These are phyloP conservation scores for Azolla pinnata DNA, from an alignment of 75 land plant genomes.

Conservation along the genomic window DNA sequence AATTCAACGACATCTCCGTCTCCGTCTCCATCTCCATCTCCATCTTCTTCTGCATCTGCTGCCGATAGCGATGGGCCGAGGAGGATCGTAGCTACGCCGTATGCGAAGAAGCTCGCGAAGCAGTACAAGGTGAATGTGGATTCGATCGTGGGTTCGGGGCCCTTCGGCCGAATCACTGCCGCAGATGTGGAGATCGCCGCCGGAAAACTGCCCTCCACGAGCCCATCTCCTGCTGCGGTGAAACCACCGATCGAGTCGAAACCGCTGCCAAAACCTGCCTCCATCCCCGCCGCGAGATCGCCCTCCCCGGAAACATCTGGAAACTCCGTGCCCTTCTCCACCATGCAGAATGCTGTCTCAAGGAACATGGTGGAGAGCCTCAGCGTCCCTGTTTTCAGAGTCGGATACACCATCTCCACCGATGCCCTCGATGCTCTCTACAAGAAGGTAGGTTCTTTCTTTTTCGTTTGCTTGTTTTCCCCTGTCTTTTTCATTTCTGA, in stretches of 20 bases:
- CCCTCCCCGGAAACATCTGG: slow-evolving; percentile 35
- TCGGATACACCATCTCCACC: slow-evolving; percentile 68
- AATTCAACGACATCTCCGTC: no score
- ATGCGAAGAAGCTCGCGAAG: slow-evolving; percentile 82
- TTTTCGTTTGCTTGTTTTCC: neutral
- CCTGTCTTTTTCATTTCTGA: neutral
- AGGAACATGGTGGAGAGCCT: slow-evolving; percentile 73
- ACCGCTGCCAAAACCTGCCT: neutral
- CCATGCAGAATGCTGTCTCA: slow-evolving; percentile 66
- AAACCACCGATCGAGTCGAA: neutral
- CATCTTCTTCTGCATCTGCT: slow-evolving; percentile 14
- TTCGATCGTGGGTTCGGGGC: slow-evolving; percentile 47
- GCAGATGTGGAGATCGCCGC: slow-evolving; percentile 68
- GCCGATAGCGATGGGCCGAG: slow-evolving; percentile 50
- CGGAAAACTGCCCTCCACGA: slow-evolving; percentile 15
- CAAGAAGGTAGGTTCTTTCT: slow-evolving; percentile 63
- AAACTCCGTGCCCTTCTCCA: slow-evolving; percentile 49
- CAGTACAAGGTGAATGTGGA: slow-evolving; percentile 52
- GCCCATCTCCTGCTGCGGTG: slow-evolving; percentile 6
- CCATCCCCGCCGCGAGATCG: slow-evolving; percentile 1
- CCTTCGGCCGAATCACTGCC: slow-evolving; percentile 61
- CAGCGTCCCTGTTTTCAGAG: slow-evolving; percentile 62
- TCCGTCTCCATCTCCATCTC: neutral
- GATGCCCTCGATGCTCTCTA: slow-evolving; percentile 68
- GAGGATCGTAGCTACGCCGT: slow-evolving; percentile 65